Percentiles rank a stretch among this genome's conserved stretches.
Evolutionary conservation across 176 grass and related monocot species (phyloP).

Genomic region (Rhynchospora pubera): DNA sequence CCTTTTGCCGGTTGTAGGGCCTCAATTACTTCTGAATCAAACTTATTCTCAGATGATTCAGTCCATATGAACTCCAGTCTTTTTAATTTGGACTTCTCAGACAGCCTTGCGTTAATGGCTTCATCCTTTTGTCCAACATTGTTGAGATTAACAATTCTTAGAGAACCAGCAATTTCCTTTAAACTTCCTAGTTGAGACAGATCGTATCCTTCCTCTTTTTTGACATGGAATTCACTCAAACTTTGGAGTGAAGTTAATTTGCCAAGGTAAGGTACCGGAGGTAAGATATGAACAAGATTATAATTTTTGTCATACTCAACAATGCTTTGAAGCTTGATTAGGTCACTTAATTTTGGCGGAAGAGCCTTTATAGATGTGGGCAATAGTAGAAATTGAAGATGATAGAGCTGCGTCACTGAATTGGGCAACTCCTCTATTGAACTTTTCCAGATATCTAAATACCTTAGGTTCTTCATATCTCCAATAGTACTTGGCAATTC

Average conservation of each 20-base stretch:
- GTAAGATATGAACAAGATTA: neutral
- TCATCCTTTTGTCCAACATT: neutral
- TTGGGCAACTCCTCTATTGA: neutral
- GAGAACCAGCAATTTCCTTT: neutral
- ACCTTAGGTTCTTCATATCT: neutral
- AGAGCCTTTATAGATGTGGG: neutral
- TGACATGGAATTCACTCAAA: neutral
- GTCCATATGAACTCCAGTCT: neutral
- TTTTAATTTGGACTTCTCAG: neutral
- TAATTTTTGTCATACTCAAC: neutral
- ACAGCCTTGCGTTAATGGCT: neutral
- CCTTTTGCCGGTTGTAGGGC: conserved; percentile 4
- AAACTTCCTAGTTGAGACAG: conserved; percentile 1
- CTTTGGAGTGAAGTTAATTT: conserved; percentile 4
- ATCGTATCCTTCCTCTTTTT: conserved; percentile 9
- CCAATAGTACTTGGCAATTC: neutral
- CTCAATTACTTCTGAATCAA: conserved; percentile 15
- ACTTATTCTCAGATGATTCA: neutral
- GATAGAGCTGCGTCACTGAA: conserved; percentile 4
- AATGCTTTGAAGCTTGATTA: neutral
- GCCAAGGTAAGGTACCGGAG: neutral
- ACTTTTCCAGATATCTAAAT: neutral
- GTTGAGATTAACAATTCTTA: conserved; percentile 10
- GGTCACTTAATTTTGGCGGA: neutral
- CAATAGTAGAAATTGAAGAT: conserved; percentile 7